These are phyloP conservation scores for Lumnitzera racemosa DNA, from an alignment of 345 rosid species.

Conservation along the genomic window DNA sequence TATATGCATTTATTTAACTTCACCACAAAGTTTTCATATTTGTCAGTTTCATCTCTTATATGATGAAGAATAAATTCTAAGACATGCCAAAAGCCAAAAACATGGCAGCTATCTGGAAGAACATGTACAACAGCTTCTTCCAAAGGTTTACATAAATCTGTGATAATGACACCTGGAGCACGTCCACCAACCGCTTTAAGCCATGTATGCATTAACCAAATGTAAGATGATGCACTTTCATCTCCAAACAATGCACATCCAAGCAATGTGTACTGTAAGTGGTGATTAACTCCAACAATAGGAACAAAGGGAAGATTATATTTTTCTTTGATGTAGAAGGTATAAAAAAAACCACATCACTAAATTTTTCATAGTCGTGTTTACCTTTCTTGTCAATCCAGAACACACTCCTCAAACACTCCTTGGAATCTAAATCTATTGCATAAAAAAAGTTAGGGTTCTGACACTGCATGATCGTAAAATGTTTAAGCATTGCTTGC, in stretches of 20 bases:
- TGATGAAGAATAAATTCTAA: conserved; percentile 20
- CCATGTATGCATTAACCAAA: conserved; percentile 38
- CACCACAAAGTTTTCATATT: conserved; percentile 17
- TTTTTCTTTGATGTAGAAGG: conserved; percentile 20
- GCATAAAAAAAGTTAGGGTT: conserved; percentile 35
- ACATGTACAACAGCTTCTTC: conserved; percentile 27
- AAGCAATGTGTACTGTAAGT: conserved; percentile 28
- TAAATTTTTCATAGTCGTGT: conserved; percentile 23
- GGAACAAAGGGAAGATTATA: conserved; percentile 30
- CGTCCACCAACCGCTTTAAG: conserved; percentile 25
- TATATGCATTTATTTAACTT: conserved; percentile 27
- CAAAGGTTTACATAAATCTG: conserved; percentile 24
- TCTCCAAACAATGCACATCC: conserved; percentile 39
- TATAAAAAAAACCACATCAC: conserved; percentile 35
- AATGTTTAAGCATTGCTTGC: conserved; percentile 24
- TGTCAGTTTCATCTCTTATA: conserved; percentile 12
- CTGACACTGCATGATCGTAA: conserved; percentile 28
- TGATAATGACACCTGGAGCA: conserved; percentile 31
- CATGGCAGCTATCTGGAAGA: conserved; percentile 26
- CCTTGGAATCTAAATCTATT: conserved; percentile 25
- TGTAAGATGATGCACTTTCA: conserved; percentile 15
- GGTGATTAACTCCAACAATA: conserved; percentile 40
- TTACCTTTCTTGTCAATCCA: conserved; percentile 38
- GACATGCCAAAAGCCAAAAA: conserved; percentile 38
- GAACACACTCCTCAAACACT: conserved; percentile 28